Base-by-base conservation (phyloP, 208 protist genomes). In the Angomonas ambiguus region DNA sequence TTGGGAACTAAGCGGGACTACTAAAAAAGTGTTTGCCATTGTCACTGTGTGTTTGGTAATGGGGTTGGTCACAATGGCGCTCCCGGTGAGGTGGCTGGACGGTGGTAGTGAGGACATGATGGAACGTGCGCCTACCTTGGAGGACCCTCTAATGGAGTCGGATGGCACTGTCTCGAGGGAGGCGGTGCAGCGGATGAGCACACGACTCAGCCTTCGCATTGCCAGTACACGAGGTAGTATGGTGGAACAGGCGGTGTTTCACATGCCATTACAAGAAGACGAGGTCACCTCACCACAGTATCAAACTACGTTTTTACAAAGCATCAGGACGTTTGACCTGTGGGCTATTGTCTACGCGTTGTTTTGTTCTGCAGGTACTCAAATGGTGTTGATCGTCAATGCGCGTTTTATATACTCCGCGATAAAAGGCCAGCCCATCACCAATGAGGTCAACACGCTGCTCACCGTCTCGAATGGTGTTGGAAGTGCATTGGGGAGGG, bases 351-450 rank as follows among this genome's bases (percentile, higher is more conserved):
- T 74, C 2, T 88, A 76, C 62, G 72, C 82, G 20, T 64, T 88
- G 16, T 88, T 91, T 69, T 74, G 69, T 49, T 78, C 83, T 28
- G 65, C 75, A 35, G 83, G 85, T 25, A 72, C 83, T 18, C 71
- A 88, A 51, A 68, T 74, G 34, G 80, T 94, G 28, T 74, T 94
- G 30, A 87, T 92, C 2, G 65, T 76, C 22, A 94, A 92, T 57
- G 77, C 85, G n/a, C 75, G 82, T 65, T 90, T 84, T 45, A 86
- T 94, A 42, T 90, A 87, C 65, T 77, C 68, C 0, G 82, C 88
- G 1, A 38, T 90, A n/a, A 73, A 76, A 0, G 76, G 72, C 16
- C 69, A 67, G 13, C 32, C 51, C 8, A 67, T 76, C 18, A 77
- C 51, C 10, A 49, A 66, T 13, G 82, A 85, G 49, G 66, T 90